Percentiles rank a stretch among this genome's conserved stretches.
Conservation (phyloP, 176 grass and related monocot genomes). For the Bonia amplexicaulis region DNA sequence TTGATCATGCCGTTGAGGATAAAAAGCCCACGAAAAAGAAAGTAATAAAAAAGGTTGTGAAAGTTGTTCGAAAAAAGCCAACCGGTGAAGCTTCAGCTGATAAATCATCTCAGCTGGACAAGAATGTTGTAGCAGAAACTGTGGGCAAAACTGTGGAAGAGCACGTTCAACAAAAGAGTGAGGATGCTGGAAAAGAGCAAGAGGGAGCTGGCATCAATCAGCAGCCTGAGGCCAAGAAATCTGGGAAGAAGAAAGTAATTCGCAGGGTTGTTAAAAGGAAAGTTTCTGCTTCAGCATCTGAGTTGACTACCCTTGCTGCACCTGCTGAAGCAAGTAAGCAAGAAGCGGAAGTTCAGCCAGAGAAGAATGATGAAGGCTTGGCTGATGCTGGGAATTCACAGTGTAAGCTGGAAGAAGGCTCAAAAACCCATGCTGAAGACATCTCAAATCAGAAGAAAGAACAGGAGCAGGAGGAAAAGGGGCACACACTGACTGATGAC, state of each 20-base stretch:
- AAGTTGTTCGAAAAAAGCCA: conserved; percentile 57
- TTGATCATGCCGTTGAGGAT: conserved; percentile 32
- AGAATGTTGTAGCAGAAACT: conserved; percentile 40
- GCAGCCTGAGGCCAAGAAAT: conserved; percentile 49
- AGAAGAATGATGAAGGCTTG: conserved; percentile 42
- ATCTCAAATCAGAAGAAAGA: conserved; percentile 40
- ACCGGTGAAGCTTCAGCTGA: conserved; percentile 31
- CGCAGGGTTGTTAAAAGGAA: conserved; percentile 89
- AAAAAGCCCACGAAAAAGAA: conserved; percentile 86
- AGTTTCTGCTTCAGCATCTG: conserved; percentile 35
- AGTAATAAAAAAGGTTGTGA: conserved; percentile 85
- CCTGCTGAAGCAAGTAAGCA: conserved; percentile 49
- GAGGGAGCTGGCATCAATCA: conserved; percentile 7
- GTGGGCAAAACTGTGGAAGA: conserved; percentile 29
- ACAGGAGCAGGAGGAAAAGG: conserved; percentile 37
- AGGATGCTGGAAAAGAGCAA: conserved; percentile 36
- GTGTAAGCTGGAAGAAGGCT: conserved; percentile 45
- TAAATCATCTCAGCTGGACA: conserved; percentile 47
- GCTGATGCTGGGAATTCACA: conserved; percentile 18
- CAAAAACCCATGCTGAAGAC: conserved; percentile 39
- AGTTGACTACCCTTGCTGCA: conserved; percentile 30
- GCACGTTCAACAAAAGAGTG: conserved; percentile 26
- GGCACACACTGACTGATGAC: not conserved
- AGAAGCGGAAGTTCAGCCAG: conserved; percentile 32
- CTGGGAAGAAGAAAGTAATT: conserved; percentile 88